phyloP scores from a whole-genome alignment of 805 yeast genomes.

The Candida sakaeoensis region DNA sequence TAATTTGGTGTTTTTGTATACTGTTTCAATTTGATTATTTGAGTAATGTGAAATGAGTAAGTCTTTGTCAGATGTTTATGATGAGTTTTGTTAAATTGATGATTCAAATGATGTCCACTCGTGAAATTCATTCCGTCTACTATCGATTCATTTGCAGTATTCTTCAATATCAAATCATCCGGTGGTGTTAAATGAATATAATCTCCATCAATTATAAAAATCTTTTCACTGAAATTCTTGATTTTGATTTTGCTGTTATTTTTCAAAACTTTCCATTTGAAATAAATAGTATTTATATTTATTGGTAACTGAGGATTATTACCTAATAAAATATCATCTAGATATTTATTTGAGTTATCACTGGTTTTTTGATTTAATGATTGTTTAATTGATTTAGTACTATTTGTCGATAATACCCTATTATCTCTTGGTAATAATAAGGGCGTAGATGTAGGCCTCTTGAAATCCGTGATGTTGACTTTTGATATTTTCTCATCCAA shows the following conservation, averaged over 20 bases:
- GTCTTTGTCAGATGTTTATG: slow-evolving; percentile 78
- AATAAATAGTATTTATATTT: slow-evolving; percentile 55
- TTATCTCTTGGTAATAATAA: slow-evolving; percentile 1
- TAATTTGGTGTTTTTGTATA: slow-evolving; percentile 69
- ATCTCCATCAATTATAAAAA: slow-evolving; percentile 92
- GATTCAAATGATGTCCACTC: slow-evolving; percentile 26
- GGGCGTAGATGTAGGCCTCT: not conserved
- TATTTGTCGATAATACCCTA: not conserved
- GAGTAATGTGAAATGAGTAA: slow-evolving; percentile 79
- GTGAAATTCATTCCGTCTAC: not conserved
- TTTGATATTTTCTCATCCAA: slow-evolving; percentile 16
- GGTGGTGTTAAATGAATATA: slow-evolving; percentile 86
- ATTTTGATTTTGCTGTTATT: slow-evolving; percentile 80
- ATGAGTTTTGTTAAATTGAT: slow-evolving; percentile 29
- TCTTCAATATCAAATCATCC: slow-evolving; percentile 51
- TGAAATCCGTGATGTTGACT: not conserved
- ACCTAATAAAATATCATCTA: slow-evolving; percentile 29
- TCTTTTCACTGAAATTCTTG: slow-evolving; percentile 63
- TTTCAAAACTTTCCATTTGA: slow-evolving; percentile 84
- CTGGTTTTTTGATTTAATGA: not conserved
- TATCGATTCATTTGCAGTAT: slow-evolving; percentile 3
- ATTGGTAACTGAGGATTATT: slow-evolving; percentile 28
- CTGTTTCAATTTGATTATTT: slow-evolving; percentile 70
- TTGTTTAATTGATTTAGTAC: slow-evolving; percentile 6
- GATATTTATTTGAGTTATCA: slow-evolving; percentile 17